A percentile compares a stretch with the other conserved stretches of the same genome.
Evolutionary conservation across 208 protist genomes (phyloP).

Genomic region (Trichomonas tenax): DNA sequence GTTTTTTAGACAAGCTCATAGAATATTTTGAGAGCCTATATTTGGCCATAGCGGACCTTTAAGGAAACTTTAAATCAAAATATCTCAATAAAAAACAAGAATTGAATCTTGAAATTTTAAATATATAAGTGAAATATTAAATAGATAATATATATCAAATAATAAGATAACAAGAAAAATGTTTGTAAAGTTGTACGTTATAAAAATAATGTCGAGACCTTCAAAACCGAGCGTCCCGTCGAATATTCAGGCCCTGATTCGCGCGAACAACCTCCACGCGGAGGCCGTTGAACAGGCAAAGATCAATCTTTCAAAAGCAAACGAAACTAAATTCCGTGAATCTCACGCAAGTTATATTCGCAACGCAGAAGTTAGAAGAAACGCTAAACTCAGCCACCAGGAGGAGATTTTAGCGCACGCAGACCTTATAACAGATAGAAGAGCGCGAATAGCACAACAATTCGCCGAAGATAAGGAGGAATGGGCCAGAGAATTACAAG

Average conservation of each 20-base stretch:
- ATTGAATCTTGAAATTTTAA: no score
- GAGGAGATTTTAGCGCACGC: neutral
- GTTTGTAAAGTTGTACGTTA: neutral
- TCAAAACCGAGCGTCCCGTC: neutral
- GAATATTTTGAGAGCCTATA: no score
- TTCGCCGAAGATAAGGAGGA: neutral
- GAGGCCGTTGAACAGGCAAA: neutral
- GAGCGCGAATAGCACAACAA: neutral
- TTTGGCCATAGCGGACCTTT: no score
- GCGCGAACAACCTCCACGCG: neutral
- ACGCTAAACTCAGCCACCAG: neutral
- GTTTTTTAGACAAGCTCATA: no score
- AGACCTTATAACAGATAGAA: neutral
- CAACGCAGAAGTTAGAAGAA: neutral
- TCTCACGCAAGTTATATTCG: neutral
- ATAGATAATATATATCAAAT: no score
- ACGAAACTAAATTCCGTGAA: conserved; percentile 2
- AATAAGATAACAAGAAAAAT: no score
- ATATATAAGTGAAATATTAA: no score
- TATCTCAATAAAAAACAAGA: no score
- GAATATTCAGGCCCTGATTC: neutral
- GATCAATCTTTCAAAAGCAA: neutral
- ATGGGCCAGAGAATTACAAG: neutral
- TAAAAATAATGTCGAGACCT: neutral
- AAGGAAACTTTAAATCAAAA: no score